These are phyloP conservation scores for Didymosphaeria variabile DNA, from an alignment of 2,329 filamentous ascomycete species.

Conservation along the genomic window DNA sequence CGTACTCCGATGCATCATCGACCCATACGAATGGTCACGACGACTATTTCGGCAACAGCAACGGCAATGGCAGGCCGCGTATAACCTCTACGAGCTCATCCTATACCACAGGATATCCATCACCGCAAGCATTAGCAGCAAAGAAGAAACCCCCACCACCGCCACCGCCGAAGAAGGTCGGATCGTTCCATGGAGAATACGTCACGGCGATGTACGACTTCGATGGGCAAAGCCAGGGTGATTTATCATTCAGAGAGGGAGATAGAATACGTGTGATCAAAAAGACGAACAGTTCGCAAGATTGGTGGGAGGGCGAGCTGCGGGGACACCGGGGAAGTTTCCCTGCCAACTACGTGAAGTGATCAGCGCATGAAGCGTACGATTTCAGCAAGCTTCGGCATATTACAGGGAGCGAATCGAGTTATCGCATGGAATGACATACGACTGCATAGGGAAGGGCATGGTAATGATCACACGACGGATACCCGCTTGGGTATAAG, in stretches of 20 bases:
- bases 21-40: conserved; percentile 37
- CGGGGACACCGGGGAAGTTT: conserved; percentile 75
- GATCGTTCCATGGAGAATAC: conserved; percentile 61
- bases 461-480: conserved; percentile 9
- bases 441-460: conserved; percentile 11
- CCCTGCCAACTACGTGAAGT: conserved; percentile 82
- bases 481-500: background rate
- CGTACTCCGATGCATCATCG: conserved; percentile 43
- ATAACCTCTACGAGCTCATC: conserved; percentile 53
- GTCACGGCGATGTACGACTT: conserved; percentile 81
- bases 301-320: conserved; percentile 88
- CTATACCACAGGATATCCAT: conserved; percentile 40
- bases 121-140: conserved; percentile 54
- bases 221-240: conserved; percentile 72
- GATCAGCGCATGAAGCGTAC: conserved; percentile 6
- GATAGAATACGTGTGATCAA: conserved; percentile 80
- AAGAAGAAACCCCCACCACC: conserved; percentile 83
- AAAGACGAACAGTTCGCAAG: conserved; percentile 80
- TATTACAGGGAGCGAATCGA: conserved; percentile 8
- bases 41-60: conserved; percentile 51
- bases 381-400: conserved; percentile 17
- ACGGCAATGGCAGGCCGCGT: conserved; percentile 35
- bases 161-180: conserved; percentile 69
- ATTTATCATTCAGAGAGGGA: conserved; percentile 78
- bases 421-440: conserved; percentile 16